Evolutionary conservation across 192 early-diverging fungal genomes (phyloP), one percentile per base, ranked within the genome.

Genomic region (Coemansia sp.): DNA sequence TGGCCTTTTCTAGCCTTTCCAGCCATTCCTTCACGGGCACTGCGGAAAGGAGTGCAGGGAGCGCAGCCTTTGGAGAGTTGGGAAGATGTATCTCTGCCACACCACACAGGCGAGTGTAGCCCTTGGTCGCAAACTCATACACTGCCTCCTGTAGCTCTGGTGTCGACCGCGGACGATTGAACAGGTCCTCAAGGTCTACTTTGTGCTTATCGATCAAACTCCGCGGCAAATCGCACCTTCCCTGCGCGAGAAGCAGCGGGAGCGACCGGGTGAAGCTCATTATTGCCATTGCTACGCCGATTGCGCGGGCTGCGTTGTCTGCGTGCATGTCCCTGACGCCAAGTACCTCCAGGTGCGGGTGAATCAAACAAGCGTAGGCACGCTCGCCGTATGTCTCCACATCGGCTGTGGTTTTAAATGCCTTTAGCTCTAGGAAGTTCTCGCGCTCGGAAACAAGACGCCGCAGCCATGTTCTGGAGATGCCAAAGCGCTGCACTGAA

Each of bases 371-470:
- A 9, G 92, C 89, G 22, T 89, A 88, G 0, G 95, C 93, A 60
- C 91, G 90, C 69, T 99, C 97, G 25, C 88, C 89, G 67, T 97
- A 96, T 14, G 71, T 71, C 82, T 99, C 95, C 65, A 97, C 84
- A 57, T 93, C 90, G 5, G 76, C 85, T 14, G 90, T 52, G 0
- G 89, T 88, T 35, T 86, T 81, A 78, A 89, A 96, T 50, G 83
- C 84, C 34, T 87, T 83, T 48, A 88, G 86, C 5, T 80, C 69
- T 38, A 92, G 71, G 59, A 85, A 83, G 17, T 67, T 76, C 40
- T 87, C 84, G 79, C 89, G 83, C 65, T 76, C 73, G 29, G 55
- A 53, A n/a, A 96, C 84, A 36, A 95, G 85, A 22, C 92, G 84
- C 60, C 87, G 90, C 63, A 97, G 89, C 88, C 90, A 95, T 41